A percentile compares a stretch with the other conserved stretches of the same genome.
Conservation (phyloP, 768 basidiomycete species). For the Naganishia kalamii region DNA sequence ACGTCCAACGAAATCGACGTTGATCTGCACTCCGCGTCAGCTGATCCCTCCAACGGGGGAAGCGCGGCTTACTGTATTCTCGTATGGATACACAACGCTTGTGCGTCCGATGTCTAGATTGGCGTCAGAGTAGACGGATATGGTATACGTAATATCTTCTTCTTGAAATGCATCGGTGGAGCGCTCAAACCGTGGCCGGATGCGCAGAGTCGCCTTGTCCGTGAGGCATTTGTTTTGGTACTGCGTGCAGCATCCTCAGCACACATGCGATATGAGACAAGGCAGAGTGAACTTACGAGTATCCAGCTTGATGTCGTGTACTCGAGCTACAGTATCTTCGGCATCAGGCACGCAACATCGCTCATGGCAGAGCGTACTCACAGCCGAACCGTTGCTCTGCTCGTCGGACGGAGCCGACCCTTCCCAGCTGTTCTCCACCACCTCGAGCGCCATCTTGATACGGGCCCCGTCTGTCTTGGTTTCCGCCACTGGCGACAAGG, state of each 20-base stretch:
- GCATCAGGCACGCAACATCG: too few species aligned
- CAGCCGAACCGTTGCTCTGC: background rate
- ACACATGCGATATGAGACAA: too few species aligned
- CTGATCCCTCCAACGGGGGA: background rate
- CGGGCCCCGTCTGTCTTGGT: background rate
- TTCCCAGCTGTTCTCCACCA: background rate
- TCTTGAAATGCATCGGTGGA: background rate
- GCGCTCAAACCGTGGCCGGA: background rate
- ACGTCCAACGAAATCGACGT: conserved; percentile 59
- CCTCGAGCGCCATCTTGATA: background rate
- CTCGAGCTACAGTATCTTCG: background rate
- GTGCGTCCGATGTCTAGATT: conserved; percentile 27
- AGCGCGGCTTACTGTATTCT: background rate
- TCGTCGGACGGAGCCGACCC: background rate
- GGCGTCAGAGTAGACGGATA: conserved; percentile 57
- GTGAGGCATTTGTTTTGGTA: conserved; percentile 9
- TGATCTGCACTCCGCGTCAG: conserved; percentile 50
- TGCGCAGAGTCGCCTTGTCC: conserved; percentile 6
- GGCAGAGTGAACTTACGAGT: background rate
- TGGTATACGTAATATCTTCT: background rate
- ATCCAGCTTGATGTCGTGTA: conserved; percentile 11
- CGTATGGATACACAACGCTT: background rate
- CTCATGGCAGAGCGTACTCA: background rate
- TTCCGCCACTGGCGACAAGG: too few species aligned
- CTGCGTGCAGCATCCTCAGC: background rate